Evolutionary conservation across 768 basidiomycete species (phyloP).

Genomic region (Lentinus tigrinus): DNA sequence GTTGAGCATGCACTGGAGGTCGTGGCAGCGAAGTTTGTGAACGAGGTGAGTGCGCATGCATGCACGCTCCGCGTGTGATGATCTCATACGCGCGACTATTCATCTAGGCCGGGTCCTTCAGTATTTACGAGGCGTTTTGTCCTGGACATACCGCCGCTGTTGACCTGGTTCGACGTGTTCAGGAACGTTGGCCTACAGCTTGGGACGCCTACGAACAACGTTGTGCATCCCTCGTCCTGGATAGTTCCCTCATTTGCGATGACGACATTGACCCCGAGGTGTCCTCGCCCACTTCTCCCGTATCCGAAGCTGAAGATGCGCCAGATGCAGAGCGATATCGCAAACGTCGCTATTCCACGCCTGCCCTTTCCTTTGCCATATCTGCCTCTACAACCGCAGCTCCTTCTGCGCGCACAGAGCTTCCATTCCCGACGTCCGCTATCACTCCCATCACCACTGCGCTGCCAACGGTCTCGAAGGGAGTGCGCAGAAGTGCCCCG

Average conservation of each 20-base stretch:
- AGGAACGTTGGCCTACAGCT: conserved; percentile 62
- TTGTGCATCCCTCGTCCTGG: conserved; percentile 55
- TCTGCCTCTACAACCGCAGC: not conserved
- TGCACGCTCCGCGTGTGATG: not conserved
- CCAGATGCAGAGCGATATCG: not conserved
- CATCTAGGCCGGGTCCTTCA: conserved; percentile 67
- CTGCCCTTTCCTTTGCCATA: conserved; percentile 6
- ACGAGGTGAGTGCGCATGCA: conserved; percentile 21
- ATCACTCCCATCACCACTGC: conserved; percentile 1
- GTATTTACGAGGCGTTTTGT: conserved; percentile 84
- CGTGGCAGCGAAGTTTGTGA: conserved; percentile 24
- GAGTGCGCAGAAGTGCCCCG: conserved; percentile 9
- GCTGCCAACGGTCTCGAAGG: not conserved
- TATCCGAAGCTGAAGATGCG: conserved; percentile 1
- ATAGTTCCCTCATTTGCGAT: conserved; percentile 8
- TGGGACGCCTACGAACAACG: conserved; percentile 85
- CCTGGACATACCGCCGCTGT: conserved; percentile 82
- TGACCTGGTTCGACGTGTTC: conserved; percentile 66
- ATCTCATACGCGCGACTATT: conserved; percentile 9
- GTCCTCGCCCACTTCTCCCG: not conserved
- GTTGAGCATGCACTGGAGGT: conserved; percentile 5
- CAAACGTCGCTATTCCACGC: conserved; percentile 23
- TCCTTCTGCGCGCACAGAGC: not conserved
- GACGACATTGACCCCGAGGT: not conserved
- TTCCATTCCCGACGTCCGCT: not conserved